These are phyloP conservation scores for Phytopythium delawarense DNA, from an alignment of 352 stramenopile genomes.

Conservation along the genomic window DNA sequence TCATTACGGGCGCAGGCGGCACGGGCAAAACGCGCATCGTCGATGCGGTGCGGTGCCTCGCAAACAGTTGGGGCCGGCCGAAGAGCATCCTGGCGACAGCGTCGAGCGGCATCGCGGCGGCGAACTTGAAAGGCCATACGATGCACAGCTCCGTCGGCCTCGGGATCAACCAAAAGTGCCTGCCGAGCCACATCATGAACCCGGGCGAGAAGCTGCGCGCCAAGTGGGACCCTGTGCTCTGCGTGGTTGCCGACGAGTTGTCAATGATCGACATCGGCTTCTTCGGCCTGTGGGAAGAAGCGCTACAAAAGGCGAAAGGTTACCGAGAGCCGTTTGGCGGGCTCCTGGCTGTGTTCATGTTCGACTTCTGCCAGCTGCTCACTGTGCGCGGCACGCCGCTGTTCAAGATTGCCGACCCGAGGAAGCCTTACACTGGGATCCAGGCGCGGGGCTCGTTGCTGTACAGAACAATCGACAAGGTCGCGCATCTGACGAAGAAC, in stretches of 20 bases:
- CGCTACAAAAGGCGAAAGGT: conserved; percentile 13
- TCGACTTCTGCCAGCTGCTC: conserved; percentile 15
- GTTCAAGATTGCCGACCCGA: conserved; percentile 5
- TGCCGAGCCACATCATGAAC: no score
- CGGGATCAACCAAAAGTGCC: not conserved
- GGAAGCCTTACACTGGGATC: not conserved
- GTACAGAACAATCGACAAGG: conserved; percentile 16
- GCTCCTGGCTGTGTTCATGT: conserved; percentile 10
- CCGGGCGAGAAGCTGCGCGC: no score
- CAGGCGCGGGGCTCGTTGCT: conserved; percentile 4
- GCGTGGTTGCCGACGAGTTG: conserved; percentile 13
- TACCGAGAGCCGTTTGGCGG: conserved; percentile 8
- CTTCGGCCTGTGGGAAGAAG: conserved; percentile 24
- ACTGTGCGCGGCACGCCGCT: conserved; percentile 1
- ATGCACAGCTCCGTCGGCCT: conserved; percentile 19
- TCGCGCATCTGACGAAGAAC: conserved; percentile 15
- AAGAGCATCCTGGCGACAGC: conserved; percentile 3
- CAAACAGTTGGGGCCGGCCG: conserved; percentile 2
- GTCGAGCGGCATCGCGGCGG: conserved; percentile 15
- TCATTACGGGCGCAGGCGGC: conserved; percentile 17
- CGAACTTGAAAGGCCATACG: conserved; percentile 13
- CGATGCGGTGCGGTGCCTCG: conserved; percentile 6
- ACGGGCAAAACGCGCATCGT: conserved; percentile 22
- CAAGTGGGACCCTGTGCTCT: no score
- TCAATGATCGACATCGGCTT: conserved; percentile 19